phyloP scores from a whole-genome alignment of 345 rosid genomes.

The Hirschfeldia incana region DNA sequence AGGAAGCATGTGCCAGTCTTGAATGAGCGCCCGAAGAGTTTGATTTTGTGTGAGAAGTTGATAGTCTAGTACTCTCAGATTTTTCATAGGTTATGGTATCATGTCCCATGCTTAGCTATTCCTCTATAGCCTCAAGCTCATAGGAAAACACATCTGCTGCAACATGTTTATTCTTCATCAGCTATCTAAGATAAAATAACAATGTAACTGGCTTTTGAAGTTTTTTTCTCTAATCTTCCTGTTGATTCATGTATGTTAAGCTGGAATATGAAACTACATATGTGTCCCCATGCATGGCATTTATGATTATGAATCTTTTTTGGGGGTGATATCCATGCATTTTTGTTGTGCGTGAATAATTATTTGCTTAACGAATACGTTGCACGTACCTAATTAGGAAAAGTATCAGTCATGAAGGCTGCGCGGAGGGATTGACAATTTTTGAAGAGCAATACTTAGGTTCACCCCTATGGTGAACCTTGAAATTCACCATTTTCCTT shows the following conservation, averaged over 20 bases:
- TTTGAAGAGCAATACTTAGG: background rate
- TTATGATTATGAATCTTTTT: background rate
- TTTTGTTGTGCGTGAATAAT: background rate
- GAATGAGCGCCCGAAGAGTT: constrained; percentile 67
- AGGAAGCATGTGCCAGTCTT: constrained; percentile 55
- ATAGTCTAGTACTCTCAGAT: constrained; percentile 55
- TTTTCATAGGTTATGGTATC: constrained; percentile 78
- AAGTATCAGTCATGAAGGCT: background rate
- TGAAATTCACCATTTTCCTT: too few species aligned
- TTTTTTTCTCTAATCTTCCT: background rate
- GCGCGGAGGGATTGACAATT: background rate
- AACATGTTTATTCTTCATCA: constrained; percentile 53
- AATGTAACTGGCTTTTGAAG: background rate
- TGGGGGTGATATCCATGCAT: background rate
- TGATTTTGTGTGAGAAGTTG: constrained; percentile 64
- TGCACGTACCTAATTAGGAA: background rate
- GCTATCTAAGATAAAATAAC: background rate
- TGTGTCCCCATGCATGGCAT: background rate
- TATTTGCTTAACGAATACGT: background rate
- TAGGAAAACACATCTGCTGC: constrained; percentile 87
- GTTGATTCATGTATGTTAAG: background rate
- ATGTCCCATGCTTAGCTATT: constrained; percentile 70
- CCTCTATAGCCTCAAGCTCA: constrained; percentile 69
- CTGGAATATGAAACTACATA: background rate
- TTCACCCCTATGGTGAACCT: too few species aligned